Evolutionary conservation across 768 basidiomycete species (phyloP), one percentile per base, ranked within the genome.

Genomic region (Termitomyces sp.): DNA sequence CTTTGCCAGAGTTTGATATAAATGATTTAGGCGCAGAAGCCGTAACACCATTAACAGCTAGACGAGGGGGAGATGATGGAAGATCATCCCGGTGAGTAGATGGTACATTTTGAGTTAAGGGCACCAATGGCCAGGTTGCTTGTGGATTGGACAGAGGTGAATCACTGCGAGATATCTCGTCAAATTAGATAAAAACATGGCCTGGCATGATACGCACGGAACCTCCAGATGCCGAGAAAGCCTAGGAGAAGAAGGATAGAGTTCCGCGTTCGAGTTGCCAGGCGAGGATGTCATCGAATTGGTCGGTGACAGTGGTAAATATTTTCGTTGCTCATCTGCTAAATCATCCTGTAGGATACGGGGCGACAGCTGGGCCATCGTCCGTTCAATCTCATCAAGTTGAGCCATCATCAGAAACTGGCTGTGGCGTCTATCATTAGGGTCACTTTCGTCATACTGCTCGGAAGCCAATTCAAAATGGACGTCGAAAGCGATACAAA

Each of bases 361-460:
- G 6, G 87, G 87, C 32, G 87, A 88, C 52, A 88, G 81, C 59
- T 85, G 83, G 14, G 80, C 84, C 65, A 89, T 75, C 53, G 80
- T 80, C 85, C 79, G 80, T 67, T 93, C 90, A 47, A 93, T 87
- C 69, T 88, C 87, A 66, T 93, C 91, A 24, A 93, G 72, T 67
- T 87, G 81, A 18, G 85, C 84, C 62, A 78, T 84, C 84, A 92
- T 83, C 43, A 87, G 71, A 61, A 84, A 79, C 63, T 92, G 90
- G 67, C 89, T 92, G 65, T 80, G 81, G 42, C 89, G 79, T 58
- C 82, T 80, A 70, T 90, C 90, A 64, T 90, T 77, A 44, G 87
- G 86, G 64, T 90, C 90, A 62, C 83, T 74, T 46, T 83, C 80
- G 58, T 89, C 86, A 62, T 80, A 86, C 87, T 90, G 63, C 7